phyloP scores from a whole-genome alignment of 352 stramenopile genomes.

The Pythium utonaiense region DNA sequence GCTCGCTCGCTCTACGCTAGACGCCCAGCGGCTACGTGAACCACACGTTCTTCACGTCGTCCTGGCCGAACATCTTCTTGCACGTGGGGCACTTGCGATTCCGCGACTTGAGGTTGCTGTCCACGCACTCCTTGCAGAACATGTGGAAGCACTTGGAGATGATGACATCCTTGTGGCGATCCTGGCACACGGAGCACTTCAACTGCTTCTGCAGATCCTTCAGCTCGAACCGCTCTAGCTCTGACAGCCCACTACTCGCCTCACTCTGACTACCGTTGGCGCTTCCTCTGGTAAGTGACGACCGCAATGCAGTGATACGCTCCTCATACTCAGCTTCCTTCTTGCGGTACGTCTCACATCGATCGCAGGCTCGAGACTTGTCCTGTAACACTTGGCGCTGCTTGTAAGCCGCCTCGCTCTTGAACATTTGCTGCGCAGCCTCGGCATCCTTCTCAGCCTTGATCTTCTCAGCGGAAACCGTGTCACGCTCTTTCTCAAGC shows the following conservation, averaged over 20 bases:
- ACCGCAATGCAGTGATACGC: conserved; percentile 34
- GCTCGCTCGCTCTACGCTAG: not conserved
- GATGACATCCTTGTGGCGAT: conserved; percentile 83
- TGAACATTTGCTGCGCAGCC: conserved; percentile 61
- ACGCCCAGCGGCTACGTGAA: conserved; percentile 49
- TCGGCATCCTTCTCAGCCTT: conserved; percentile 57
- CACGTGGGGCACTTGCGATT: conserved; percentile 89
- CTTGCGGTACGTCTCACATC: conserved; percentile 51
- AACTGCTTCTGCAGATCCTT: conserved; percentile 80
- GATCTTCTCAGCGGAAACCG: conserved; percentile 45
- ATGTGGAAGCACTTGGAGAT: conserved; percentile 88
- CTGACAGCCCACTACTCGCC: conserved; percentile 36
- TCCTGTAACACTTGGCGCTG: conserved; percentile 53
- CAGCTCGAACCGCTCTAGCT: conserved; percentile 79
- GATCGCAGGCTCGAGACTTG: conserved; percentile 48
- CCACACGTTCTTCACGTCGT: conserved; percentile 85
- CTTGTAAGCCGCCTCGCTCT: conserved; percentile 47
- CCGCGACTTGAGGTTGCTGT: conserved; percentile 84
- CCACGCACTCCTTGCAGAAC: conserved; percentile 87
- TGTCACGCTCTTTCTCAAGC: conserved; percentile 51
- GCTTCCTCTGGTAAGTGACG: conserved; percentile 22
- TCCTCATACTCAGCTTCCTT: conserved; percentile 52
- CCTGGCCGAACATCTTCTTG: conserved; percentile 90
- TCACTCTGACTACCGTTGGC: not conserved
- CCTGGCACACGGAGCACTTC: conserved; percentile 83